Evolutionary conservation across 2,329 filamentous ascomycete species (phyloP), one percentile per base, ranked within the genome.

Genomic region (Colletotrichum ledebouriae): DNA sequence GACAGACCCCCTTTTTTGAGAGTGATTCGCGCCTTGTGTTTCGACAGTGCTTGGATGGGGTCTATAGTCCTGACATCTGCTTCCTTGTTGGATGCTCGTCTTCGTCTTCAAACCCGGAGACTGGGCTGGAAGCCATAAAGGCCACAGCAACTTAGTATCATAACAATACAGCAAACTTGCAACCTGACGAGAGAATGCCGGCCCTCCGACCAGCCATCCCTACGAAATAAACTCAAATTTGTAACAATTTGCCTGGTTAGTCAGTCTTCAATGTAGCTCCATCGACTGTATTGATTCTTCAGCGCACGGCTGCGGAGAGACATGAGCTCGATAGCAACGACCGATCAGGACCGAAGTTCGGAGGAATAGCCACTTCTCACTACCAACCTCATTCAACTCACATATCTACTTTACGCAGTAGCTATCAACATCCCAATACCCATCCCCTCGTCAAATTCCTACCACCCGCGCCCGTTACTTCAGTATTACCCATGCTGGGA

Each of bases 11-110:
- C 61, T 65, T 68, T 68, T 65, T 65, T 13, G 15, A 37, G 39
- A 65, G 49, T 65, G 65, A 65, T 56, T 68, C 44, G 55, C 61
- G 61, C 61, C 61, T 20, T 68, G 39, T 56, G 65, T 65, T 68
- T 68, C 55, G n/a, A n/a, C n/a, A n/a, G n/a, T n/a, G n/a, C n/a
- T n/a, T 67, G 34, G 47, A 59, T 64, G 61, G 55, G 65, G 39
- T 20, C 11, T 57, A 25, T 64, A 59, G 60, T 65, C 55, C 55
- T 64, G 61, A 59, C 60, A 59, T 59, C 53, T 22, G 22, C 22
- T 22, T 22, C 4, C 3, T 22, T 22, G 22, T 22, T 22, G 22
- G 22, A 22, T 22, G 25, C 22, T 2, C 22, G 5, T 25, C 25
- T 25, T 25, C 25, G 25, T 25, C 25, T 25, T 25, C 25, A 25